A percentile compares a stretch with the other conserved stretches of the same genome.
Evolutionary conservation across 2,329 filamentous ascomycete genomes (phyloP).

Genomic region (Phyllosticta ampelicida): DNA sequence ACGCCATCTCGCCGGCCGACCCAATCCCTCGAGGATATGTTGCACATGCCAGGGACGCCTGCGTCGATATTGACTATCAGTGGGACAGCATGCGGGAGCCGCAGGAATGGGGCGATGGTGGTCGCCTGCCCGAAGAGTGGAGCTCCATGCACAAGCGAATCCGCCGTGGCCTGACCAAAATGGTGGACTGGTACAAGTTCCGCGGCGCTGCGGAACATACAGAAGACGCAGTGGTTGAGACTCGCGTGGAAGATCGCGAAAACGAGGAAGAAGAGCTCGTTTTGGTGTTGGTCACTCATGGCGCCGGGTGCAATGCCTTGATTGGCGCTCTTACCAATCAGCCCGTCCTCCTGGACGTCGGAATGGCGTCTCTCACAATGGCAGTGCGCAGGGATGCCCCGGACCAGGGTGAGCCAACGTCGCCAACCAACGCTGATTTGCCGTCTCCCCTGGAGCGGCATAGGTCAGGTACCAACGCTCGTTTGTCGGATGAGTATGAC

Average conservation of each 20-base stretch:
- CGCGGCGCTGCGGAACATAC: slow-evolving; percentile 33
- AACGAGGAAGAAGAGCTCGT: slow-evolving; percentile 56
- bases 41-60: slow-evolving; percentile 79
- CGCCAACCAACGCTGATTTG: slow-evolving; percentile 17
- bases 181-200: slow-evolving; percentile 72
- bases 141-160: slow-evolving; percentile 89
- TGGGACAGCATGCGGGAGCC: slow-evolving; percentile 85
- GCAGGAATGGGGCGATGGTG: slow-evolving; percentile 77
- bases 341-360: slow-evolving; percentile 81
- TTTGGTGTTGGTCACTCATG: slow-evolving; percentile 82
- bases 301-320: slow-evolving; percentile 89
- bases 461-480: slow-evolving; percentile 32
- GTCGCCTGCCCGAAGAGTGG: slow-evolving; percentile 88
- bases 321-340: slow-evolving; percentile 87
- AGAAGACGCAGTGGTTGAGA: slow-evolving; percentile 19
- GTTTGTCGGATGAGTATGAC: slow-evolving; percentile 53
- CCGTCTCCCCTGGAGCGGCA: slow-evolving; percentile 17
- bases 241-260: slow-evolving; percentile 17
- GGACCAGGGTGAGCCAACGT: slow-evolving; percentile 17
- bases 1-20: slow-evolving; percentile 69
- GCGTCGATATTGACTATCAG: slow-evolving; percentile 77
- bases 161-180: slow-evolving; percentile 61
- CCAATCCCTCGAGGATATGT: slow-evolving; percentile 83
- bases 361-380: slow-evolving; percentile 84
- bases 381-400: slow-evolving; percentile 37